phyloP scores from a whole-genome alignment of 768 basidiomycete species.

The Mycena crocata region DNA sequence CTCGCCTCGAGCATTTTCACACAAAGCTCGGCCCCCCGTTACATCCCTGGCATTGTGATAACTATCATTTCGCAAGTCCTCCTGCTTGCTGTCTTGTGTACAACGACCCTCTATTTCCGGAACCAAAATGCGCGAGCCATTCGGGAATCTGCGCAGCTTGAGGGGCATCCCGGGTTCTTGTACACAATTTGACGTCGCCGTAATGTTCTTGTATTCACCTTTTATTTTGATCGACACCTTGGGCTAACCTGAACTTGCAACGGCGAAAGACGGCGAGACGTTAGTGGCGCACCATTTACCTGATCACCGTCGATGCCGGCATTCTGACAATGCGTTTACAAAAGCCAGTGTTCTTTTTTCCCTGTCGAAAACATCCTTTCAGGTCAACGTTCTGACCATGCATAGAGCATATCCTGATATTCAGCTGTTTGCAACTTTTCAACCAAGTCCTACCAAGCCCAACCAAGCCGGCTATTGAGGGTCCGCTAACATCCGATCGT shows the following conservation, averaged over 20 bases:
- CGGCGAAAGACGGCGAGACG: background rate
- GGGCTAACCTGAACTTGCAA: constrained; percentile 1
- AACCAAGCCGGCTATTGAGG: constrained; percentile 9
- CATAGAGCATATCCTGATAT: no score
- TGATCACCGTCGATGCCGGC: constrained; percentile 24
- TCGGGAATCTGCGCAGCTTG: constrained; percentile 41
- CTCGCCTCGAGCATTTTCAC: constrained; percentile 61
- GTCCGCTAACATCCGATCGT: no score
- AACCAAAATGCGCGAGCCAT: constrained; percentile 47
- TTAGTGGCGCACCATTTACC: constrained; percentile 1
- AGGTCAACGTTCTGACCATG: no score
- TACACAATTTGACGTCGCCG: constrained; percentile 50
- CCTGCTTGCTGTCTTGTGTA: constrained; percentile 52
- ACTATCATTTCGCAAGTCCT: constrained; percentile 58
- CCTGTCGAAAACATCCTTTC: no score
- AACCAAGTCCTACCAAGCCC: no score
- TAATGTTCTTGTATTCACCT: constrained; percentile 17
- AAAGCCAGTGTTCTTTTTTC: background rate
- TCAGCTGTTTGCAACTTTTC: no score
- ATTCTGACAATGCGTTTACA: background rate
- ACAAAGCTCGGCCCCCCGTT: constrained; percentile 57
- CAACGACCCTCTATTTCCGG: constrained; percentile 53
- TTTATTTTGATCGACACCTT: constrained; percentile 17
- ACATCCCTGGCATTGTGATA: constrained; percentile 60
- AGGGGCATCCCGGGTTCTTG: constrained; percentile 52